These are phyloP conservation scores for Cladophialophora bantiana DNA, from an alignment of 2,329 filamentous ascomycete species.

Conservation along the genomic window DNA sequence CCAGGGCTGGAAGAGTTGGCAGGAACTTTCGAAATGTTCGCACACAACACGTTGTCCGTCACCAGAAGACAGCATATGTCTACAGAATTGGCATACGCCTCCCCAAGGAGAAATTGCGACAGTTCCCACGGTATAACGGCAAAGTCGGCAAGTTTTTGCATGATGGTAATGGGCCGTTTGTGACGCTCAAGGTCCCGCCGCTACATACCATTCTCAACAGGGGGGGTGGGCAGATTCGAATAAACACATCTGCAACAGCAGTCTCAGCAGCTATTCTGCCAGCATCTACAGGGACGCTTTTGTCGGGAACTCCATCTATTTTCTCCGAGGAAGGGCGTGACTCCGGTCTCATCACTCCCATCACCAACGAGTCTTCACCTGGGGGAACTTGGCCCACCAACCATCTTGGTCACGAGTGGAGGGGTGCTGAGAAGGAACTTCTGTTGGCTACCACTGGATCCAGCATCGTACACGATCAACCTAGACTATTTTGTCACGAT, in stretches of 20 bases:
- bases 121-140: constrained; percentile 13
- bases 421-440: background rate
- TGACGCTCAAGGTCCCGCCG: constrained; percentile 17
- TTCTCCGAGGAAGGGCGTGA: background rate
- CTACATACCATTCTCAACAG: constrained; percentile 3
- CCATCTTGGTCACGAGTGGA: background rate
- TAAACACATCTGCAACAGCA: background rate
- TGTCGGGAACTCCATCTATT: background rate
- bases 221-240: background rate
- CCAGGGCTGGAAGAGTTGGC: constrained; percentile 5
- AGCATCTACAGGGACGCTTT: background rate
- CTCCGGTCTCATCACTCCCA: background rate
- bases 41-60: constrained; percentile 11
- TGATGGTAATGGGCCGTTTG: constrained; percentile 11
- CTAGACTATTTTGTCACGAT: background rate
- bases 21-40: constrained; percentile 9
- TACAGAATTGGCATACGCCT: constrained; percentile 22
- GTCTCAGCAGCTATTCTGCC: background rate
- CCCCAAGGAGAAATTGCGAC: constrained; percentile 6
- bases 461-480: background rate
- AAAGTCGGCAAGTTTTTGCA: background rate
- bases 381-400: background rate
- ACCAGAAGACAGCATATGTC: constrained; percentile 11
- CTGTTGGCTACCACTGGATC: background rate
- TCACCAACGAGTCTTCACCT: constrained; percentile 4